Evolutionary conservation across 2,329 filamentous ascomycete genomes (phyloP).

Genomic region (Ophiostoma himal-ulmi): DNA sequence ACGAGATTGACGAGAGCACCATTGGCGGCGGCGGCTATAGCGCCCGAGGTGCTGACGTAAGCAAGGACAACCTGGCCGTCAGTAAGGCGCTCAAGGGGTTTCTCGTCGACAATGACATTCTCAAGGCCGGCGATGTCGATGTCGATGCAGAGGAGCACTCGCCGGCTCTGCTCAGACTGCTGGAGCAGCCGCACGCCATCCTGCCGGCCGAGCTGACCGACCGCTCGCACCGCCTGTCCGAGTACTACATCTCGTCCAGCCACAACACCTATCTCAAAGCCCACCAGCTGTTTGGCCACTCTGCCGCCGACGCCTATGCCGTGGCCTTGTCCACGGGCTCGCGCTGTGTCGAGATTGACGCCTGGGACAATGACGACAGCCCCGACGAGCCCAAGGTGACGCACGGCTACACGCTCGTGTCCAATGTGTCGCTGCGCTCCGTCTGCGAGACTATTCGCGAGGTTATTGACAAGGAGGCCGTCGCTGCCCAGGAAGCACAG

Average conservation of each 20-base stretch:
- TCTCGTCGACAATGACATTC: background rate
- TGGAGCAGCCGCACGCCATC: conserved; percentile 5
- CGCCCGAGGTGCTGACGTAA: background rate
- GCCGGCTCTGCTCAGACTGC: background rate
- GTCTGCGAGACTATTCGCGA: conserved; percentile 9
- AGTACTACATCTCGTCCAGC: conserved; percentile 3
- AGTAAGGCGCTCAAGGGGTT: background rate
- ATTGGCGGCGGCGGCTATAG: conserved; percentile 8
- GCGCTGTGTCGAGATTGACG: conserved; percentile 10
- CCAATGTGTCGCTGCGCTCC: conserved; percentile 4
- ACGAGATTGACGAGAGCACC: conserved; percentile 8
- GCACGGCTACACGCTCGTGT: conserved; percentile 12
- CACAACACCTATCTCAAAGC: conserved; percentile 10
- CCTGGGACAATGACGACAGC: conserved; percentile 9
- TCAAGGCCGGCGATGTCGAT: background rate
- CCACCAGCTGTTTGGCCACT: conserved; percentile 10
- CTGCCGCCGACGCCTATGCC: conserved; percentile 9
- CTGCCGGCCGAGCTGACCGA: conserved; percentile 9
- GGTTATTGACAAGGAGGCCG: conserved; percentile 6
- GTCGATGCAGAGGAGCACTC: background rate
- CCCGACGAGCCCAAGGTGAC: conserved; percentile 3
- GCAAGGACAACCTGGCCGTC: conserved; percentile 2
- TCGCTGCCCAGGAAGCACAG: background rate
- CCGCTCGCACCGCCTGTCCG: background rate
- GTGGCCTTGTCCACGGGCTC: conserved; percentile 6